A percentile compares a stretch with the other conserved stretches of the same genome.
Evolutionary conservation across 2,329 filamentous ascomycete species (phyloP).

Genomic region (Stachybotrys echinatus): DNA sequence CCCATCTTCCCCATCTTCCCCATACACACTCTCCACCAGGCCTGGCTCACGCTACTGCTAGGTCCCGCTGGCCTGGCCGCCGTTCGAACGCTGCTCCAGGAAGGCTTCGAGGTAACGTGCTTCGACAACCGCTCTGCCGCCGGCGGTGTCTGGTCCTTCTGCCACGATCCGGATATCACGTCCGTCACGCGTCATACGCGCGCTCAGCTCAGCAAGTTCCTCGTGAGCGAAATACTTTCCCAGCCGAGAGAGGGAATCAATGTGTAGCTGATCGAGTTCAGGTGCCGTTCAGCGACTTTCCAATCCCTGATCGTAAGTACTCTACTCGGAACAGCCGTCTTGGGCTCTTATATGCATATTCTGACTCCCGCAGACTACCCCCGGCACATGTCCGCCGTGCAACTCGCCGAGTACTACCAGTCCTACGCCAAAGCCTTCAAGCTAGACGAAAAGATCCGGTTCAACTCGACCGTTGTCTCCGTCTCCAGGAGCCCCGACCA

Average conservation of each 20-base stretch:
- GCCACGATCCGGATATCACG: slow-evolving; percentile 12
- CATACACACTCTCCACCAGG: background rate
- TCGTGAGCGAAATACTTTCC: too few species aligned
- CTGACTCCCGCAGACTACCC: too few species aligned
- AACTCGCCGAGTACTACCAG: slow-evolving; percentile 14
- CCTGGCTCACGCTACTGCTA: background rate
- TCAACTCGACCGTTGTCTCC: slow-evolving; percentile 7
- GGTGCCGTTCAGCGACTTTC: slow-evolving; percentile 16
- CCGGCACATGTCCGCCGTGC: slow-evolving; percentile 6
- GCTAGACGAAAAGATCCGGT: slow-evolving; percentile 10
- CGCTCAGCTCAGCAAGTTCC: slow-evolving; percentile 17
- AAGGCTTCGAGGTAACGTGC: slow-evolving; percentile 15
- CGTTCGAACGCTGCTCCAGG: slow-evolving; percentile 15
- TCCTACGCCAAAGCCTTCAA: slow-evolving; percentile 14
- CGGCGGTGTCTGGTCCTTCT: slow-evolving; percentile 16
- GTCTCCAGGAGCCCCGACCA: slow-evolving; percentile 9
- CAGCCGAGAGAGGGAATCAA: background rate
- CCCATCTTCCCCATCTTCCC: too few species aligned
- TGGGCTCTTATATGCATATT: too few species aligned
- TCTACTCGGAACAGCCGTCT: too few species aligned
- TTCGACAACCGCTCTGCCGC: slow-evolving; percentile 15
- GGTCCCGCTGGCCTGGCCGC: slow-evolving; percentile 15
- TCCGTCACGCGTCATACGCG: slow-evolving; percentile 12
- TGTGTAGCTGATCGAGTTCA: background rate
- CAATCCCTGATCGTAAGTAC: slow-evolving; percentile 13